Conservation (phyloP, 2,329 filamentous ascomycete genomes). For the Nakataea oryzae region DNA sequence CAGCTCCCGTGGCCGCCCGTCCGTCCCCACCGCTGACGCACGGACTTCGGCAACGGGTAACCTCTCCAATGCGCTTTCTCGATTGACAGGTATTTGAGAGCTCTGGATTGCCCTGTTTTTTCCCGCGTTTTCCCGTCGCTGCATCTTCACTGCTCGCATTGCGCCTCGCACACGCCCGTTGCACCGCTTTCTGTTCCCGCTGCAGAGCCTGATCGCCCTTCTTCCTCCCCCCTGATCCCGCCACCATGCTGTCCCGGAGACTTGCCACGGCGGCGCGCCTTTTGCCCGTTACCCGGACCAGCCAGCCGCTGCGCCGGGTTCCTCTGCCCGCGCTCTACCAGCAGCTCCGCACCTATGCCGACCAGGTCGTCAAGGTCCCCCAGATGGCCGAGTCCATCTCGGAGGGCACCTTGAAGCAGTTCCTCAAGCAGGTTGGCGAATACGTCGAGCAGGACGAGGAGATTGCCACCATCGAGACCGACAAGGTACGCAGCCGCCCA, state of each 20-base stretch:
- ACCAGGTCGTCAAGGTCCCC: conserved; percentile 83
- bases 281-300: conserved; percentile 19
- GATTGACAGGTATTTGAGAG: not conserved
- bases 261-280: conserved; percentile 16
- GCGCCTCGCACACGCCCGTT: too few species aligned
- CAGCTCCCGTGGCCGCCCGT: not conserved
- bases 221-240: not conserved
- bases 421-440: conserved; percentile 85
- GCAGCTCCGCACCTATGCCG: conserved; percentile 58
- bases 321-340: conserved; percentile 40
- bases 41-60: not conserved
- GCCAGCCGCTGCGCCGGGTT: conserved; percentile 30
- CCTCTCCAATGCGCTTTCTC: not conserved
- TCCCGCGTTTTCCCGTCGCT: not conserved
- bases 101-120: not conserved
- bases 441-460: conserved; percentile 94
- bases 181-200: too few species aligned
- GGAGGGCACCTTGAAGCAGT: conserved; percentile 93
- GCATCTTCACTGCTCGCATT: not conserved
- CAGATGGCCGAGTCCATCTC: conserved; percentile 99
- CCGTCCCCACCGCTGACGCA: not conserved
- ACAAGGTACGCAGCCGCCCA: conserved; percentile 57
- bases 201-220: too few species aligned
- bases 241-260: conserved; percentile 30
- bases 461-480: conserved; percentile 96